Conservation (phyloP, 2,329 filamentous ascomycete genomes). For the Leptographium radiaticola region DNA sequence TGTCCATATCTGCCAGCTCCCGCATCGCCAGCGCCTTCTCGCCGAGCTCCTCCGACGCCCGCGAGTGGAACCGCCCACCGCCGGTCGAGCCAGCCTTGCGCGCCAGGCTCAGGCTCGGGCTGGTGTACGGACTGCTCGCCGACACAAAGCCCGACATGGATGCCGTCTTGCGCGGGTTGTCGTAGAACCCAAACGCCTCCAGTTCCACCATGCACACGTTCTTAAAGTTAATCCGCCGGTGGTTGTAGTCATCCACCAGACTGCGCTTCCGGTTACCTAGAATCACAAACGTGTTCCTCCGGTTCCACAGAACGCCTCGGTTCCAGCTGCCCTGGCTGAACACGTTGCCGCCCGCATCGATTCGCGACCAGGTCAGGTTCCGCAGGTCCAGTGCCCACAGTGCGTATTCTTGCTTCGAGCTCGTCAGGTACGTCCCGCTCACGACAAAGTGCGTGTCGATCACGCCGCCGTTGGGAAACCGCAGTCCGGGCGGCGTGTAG, state of each 20-base stretch:
- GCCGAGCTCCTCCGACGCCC: conserved; percentile 74
- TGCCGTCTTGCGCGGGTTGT: conserved; percentile 71
- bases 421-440: conserved; percentile 92
- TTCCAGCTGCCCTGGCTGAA: conserved; percentile 99
- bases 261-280: conserved; percentile 87
- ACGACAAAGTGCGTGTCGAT: conserved; percentile 96
- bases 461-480: conserved; percentile 91
- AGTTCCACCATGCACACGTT: conserved; percentile 96
- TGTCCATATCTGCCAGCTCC: conserved; percentile 95
- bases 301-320: conserved; percentile 81
- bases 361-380: conserved; percentile 84
- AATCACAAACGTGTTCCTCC: conserved; percentile 90
- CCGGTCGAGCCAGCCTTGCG: conserved; percentile 52
- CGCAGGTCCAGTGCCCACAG: conserved; percentile 87
- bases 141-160: conserved; percentile 78
- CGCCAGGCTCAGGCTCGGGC: conserved; percentile 40
- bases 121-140: conserved; percentile 58
- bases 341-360: conserved; percentile 86
- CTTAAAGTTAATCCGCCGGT: conserved; percentile 91
- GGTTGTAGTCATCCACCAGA: conserved; percentile 95
- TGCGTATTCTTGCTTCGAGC: conserved; percentile 95
- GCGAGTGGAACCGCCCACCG: conserved; percentile 63
- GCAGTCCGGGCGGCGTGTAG: conserved; percentile 79
- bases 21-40: conserved; percentile 63
- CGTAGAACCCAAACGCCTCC: conserved; percentile 93